phyloP scores from a whole-genome alignment of 1,284 basidiomycete species.

The Cryptococcus jaspeensis region DNA sequence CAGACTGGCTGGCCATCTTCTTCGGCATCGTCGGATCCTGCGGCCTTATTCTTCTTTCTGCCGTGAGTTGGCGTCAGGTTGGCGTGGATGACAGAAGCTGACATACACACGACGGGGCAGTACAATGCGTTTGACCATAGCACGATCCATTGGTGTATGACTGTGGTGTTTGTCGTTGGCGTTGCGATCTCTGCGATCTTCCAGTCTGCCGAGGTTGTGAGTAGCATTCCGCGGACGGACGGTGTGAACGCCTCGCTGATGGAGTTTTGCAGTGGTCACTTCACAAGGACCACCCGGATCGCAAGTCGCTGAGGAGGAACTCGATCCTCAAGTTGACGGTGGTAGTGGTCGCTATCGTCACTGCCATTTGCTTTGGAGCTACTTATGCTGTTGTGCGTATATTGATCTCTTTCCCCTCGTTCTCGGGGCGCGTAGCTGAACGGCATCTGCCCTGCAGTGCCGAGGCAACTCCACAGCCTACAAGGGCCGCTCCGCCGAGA shows the following conservation, averaged over 20 bases:
- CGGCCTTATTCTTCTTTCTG: slow-evolving; percentile 53
- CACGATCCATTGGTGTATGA: slow-evolving; percentile 55
- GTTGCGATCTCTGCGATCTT: slow-evolving; percentile 55
- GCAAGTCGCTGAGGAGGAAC: slow-evolving; percentile 50
- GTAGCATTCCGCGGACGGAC: slow-evolving; percentile 17
- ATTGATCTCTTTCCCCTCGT: not conserved
- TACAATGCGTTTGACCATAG: slow-evolving; percentile 52
- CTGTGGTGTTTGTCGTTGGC: slow-evolving; percentile 54
- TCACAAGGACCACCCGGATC: slow-evolving; percentile 52
- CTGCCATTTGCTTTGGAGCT: slow-evolving; percentile 54
- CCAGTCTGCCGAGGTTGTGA: slow-evolving; percentile 54
- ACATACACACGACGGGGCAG: slow-evolving; percentile 14
- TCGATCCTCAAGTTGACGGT: slow-evolving; percentile 54
- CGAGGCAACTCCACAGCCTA: slow-evolving; percentile 26
- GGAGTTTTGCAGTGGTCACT: slow-evolving; percentile 37
- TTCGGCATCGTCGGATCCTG: slow-evolving; percentile 52
- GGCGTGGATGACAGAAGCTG: not conserved
- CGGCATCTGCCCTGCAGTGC: slow-evolving; percentile 27
- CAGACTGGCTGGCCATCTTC: slow-evolving; percentile 52
- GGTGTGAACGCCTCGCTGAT: not conserved
- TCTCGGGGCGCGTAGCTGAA: not conserved
- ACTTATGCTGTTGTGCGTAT: slow-evolving; percentile 46
- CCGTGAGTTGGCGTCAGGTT: slow-evolving; percentile 28
- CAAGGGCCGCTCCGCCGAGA: slow-evolving; percentile 17
- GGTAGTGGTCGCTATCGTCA: slow-evolving; percentile 49